A percentile compares a stretch with the other conserved stretches of the same genome.
phyloP scores from a whole-genome alignment of 768 basidiomycete species.

The Amanita rubescens region DNA sequence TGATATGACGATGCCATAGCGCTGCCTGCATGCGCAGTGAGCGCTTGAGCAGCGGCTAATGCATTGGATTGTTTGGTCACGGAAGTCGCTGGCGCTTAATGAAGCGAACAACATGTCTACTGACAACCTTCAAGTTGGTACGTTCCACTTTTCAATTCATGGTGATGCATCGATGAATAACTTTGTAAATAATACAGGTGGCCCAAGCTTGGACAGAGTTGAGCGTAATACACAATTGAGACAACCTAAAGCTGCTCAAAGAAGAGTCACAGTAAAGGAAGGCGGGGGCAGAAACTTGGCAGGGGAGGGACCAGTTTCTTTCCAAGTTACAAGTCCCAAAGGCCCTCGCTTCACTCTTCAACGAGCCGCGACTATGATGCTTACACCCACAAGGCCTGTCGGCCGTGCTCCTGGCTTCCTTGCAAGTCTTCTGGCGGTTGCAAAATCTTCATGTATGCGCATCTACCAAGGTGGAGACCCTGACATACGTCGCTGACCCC shows the following conservation, averaged over 20 bases:
- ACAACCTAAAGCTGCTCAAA: background rate
- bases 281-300: background rate
- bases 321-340: background rate
- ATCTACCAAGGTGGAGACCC: background rate
- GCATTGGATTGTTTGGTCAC: too few species aligned
- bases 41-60: too few species aligned
- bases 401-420: constrained; percentile 1
- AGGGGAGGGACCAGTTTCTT: background rate
- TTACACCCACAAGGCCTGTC: background rate
- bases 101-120: background rate
- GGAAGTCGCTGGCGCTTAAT: too few species aligned
- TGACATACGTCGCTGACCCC: too few species aligned
- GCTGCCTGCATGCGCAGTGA: too few species aligned
- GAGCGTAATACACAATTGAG: background rate
- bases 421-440: background rate
- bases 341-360: background rate
- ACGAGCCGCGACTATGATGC: background rate
- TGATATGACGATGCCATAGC: too few species aligned
- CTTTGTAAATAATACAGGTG: background rate
- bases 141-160: background rate
- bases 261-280: background rate
- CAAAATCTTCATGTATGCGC: constrained; percentile 6
- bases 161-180: background rate
- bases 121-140: background rate
- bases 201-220: background rate